Percentiles rank a stretch among this genome's conserved stretches.
phyloP scores from a whole-genome alignment of 2,329 filamentous ascomycete genomes.

The Ophioceras dolichostomum region DNA sequence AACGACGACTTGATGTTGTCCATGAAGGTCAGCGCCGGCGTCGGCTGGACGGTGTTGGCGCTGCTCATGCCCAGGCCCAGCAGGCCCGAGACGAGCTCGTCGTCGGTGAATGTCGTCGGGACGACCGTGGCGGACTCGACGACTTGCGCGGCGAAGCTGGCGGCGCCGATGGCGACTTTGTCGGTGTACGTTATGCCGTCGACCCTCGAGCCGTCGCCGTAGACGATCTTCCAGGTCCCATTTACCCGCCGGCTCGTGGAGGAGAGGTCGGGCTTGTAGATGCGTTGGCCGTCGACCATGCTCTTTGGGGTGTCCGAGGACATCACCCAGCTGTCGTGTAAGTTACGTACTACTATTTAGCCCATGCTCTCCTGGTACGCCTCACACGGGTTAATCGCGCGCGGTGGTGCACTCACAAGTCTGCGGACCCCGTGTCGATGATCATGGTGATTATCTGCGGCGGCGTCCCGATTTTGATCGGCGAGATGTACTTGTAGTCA shows the following conservation, averaged over 20 bases:
- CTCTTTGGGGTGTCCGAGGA: conserved; percentile 18
- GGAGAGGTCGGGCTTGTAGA: conserved; percentile 23
- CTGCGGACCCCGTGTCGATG: conserved; percentile 6
- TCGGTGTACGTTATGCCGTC: conserved; percentile 29
- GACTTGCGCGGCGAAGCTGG: conserved; percentile 26
- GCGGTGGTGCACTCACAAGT: conserved; percentile 2
- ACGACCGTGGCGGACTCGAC: conserved; percentile 29
- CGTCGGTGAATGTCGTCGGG: conserved; percentile 23
- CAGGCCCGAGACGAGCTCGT: conserved; percentile 26
- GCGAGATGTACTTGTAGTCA: conserved; percentile 16
- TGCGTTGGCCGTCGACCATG: conserved; percentile 21
- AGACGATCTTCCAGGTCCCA: conserved; percentile 25
- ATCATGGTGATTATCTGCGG: conserved; percentile 4
- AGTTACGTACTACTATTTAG: background rate
- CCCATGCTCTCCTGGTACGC: background rate
- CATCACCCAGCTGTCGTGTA: conserved; percentile 25
- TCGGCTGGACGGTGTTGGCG: conserved; percentile 29
- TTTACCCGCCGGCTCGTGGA: conserved; percentile 19
- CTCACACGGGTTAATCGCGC: too few species aligned
- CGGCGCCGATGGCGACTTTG: conserved; percentile 26
- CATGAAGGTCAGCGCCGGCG: conserved; percentile 27
- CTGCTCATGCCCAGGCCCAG: conserved; percentile 29
- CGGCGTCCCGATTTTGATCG: conserved; percentile 18
- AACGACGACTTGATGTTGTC: conserved; percentile 17
- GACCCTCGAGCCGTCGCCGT: conserved; percentile 27